Percentiles rank a stretch among this genome's conserved stretches.
These are phyloP conservation scores for Exophiala alcalophila DNA, from an alignment of 2,329 filamentous ascomycete genomes.

Conservation along the genomic window DNA sequence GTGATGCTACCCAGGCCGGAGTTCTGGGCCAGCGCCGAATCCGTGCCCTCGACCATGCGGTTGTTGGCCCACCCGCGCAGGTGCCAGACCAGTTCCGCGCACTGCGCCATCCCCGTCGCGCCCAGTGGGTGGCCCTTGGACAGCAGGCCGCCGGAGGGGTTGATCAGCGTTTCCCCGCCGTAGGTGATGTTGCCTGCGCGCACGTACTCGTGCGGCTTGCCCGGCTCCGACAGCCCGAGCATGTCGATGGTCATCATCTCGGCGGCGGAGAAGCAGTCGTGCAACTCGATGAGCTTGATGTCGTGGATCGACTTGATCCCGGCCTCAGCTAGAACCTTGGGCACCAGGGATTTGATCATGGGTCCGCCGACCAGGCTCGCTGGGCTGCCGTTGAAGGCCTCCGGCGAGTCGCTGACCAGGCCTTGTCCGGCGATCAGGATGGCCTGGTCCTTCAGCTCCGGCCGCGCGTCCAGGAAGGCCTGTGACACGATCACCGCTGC, in stretches of 20 bases:
- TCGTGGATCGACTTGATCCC: conserved; percentile 60
- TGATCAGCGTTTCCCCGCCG: conserved; percentile 74
- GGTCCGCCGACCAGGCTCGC: conserved; percentile 88
- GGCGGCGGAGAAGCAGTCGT: conserved; percentile 97
- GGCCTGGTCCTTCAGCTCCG: conserved; percentile 78
- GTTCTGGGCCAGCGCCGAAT: conserved; percentile 82
- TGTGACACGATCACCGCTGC: conserved; percentile 87
- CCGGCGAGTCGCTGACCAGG: conserved; percentile 75
- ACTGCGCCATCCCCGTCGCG: conserved; percentile 88
- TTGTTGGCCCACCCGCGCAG: conserved; percentile 97
- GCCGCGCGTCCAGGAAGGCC: conserved; percentile 78
- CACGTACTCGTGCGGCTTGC: conserved; percentile 89
- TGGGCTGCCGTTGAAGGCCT: conserved; percentile 71
- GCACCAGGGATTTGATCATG: conserved; percentile 69
- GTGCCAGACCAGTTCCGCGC: conserved; percentile 93
- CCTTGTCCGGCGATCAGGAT: conserved; percentile 84
- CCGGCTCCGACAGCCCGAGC: conserved; percentile 70
- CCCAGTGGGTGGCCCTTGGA: conserved; percentile 94
- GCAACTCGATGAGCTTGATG: conserved; percentile 84
- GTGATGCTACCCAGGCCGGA: conserved; percentile 85
- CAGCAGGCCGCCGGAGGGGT: conserved; percentile 90
- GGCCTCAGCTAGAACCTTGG: conserved; percentile 74
- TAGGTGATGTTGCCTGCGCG: conserved; percentile 86
- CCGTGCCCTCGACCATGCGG: conserved; percentile 65
- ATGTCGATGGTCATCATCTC: conserved; percentile 89